Base-by-base conservation (phyloP, 768 basidiomycete species). In the Hemileccinum rubropunctum region DNA sequence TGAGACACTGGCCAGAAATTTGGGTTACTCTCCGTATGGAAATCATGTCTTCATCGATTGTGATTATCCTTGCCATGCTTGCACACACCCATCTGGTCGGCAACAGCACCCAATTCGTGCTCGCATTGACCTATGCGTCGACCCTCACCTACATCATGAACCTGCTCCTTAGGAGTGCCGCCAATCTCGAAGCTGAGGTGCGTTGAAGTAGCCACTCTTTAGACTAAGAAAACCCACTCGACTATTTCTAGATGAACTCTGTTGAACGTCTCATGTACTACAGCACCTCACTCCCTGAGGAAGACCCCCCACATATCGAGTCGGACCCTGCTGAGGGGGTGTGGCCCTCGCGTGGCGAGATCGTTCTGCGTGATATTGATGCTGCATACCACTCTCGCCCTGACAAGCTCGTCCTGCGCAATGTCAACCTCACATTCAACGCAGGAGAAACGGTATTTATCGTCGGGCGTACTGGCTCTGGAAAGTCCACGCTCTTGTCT, bases 371-470 rank as follows among this genome's bases (percentile, higher is more conserved):
- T 37, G 72, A 81, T 53, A 74, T 91, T 52, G 73, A 79, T 1
- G 88, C 88, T 59, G 75, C 82, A 26, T 90, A 91, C 58, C 86
- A 88, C 10, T 84, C 86, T 1, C 79, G 86, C 18, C 82, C 86
- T 4, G 77, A 78, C 36, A 70, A 78, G 32, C 77, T 78, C 15
- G 85, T 82, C 21, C 73, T 91, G 28, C 62, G 68, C 32, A 73
- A 83, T 57, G 77, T 88, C 50, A 74, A 73, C 36, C 72, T 89
- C 39, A 88, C 83, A 70, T 73, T 91, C 28, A 83, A 84, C 14
- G 75, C 83, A 1, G 70, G 74, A 6, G 88, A 90, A 61, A 87
- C 76, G 0, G 43, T 89, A 83, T 89, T 88, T 68, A 82, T 90
- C 56, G 88, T 88, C 48, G 88, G 88, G 40, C 79, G 81, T 17